Conservation (phyloP, 352 stramenopile genomes). For the Pythium aphanidermatum region DNA sequence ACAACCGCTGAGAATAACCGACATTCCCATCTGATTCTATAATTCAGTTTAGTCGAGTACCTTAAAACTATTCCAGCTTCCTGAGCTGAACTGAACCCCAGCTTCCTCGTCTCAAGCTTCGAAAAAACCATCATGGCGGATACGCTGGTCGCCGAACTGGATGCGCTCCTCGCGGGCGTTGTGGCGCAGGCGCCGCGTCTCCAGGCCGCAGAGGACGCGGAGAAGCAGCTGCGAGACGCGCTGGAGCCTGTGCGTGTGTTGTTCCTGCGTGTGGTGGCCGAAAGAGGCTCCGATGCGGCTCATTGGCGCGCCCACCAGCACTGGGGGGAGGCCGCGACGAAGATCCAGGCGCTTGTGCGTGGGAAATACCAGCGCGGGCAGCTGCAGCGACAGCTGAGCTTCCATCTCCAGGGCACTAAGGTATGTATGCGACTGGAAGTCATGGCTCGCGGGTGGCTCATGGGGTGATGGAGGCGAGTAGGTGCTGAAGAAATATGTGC, state of each 20-base stretch:
- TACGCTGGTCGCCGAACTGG: slow-evolving; percentile 43
- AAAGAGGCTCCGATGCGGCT: slow-evolving; percentile 1
- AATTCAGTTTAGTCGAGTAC: too few species aligned
- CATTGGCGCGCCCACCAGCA: slow-evolving; percentile 21
- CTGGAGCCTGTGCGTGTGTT: slow-evolving; percentile 46
- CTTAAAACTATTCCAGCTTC: too few species aligned
- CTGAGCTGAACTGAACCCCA: too few species aligned
- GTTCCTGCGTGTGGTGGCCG: slow-evolving; percentile 23
- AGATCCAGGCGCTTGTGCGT: slow-evolving; percentile 66
- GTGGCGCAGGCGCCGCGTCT: slow-evolving; percentile 40
- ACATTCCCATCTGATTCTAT: too few species aligned
- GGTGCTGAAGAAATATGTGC: slow-evolving; percentile 80
- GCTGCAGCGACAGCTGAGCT: slow-evolving; percentile 45
- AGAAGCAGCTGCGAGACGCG: slow-evolving; percentile 31
- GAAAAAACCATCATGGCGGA: slow-evolving; percentile 2
- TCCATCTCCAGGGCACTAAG: slow-evolving; percentile 67
- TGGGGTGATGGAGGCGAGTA: slow-evolving; percentile 2
- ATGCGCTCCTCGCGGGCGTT: slow-evolving; percentile 48
- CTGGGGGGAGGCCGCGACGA: slow-evolving; percentile 41
- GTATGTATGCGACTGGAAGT: slow-evolving; percentile 14
- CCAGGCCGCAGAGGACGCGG: slow-evolving; percentile 28
- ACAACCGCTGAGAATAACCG: too few species aligned
- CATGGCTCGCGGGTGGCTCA: background rate
- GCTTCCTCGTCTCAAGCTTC: too few species aligned
- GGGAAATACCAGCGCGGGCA: slow-evolving; percentile 44